Evolutionary conservation across 2,329 filamentous ascomycete genomes (phyloP), one percentile per base, ranked within the genome.

Genomic region (Meredithiella fracta): DNA sequence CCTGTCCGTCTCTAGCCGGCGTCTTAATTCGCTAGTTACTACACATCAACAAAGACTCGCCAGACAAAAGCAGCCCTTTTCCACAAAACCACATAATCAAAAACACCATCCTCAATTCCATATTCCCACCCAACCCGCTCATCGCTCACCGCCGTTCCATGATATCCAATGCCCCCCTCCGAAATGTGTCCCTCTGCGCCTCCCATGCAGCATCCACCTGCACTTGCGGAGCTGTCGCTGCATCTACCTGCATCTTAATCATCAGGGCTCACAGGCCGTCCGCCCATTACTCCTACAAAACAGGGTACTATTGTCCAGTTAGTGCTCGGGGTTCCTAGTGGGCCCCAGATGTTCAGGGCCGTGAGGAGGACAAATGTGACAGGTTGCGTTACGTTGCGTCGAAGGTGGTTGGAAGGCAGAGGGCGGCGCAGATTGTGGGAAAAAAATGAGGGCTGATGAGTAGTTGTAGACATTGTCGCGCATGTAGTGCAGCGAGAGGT

Each of bases 351-450:
- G 5, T 34, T 11, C 29, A 34, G 38, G 38, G 38, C 38, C 38
- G 23, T 22, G 22, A 49, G 44, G 44, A 22, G 15, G 25, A 4
- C 29, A 34, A 49, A 49, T 49, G 25, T 49, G 44, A 49, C 23
- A 23, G 17, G 44, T 49, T 49, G 44, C 44, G 44, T 49, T 49
- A 49, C 44, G 9, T 49, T 49, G 44, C 44, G 44, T 49, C 44
- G 44, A 49, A 49, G 44, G 23, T 49, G 44, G 15, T 26, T 49
- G 44, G 44, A 49, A 49, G 17, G 29, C 11, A 34, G 29, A 34
- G 44, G 44, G 44, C 22, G 44, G 22, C n/a, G 17, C 22, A 25
- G 44, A 49, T 22, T 49, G 23, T 25, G 23, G 44, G 25, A 49
- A 49, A 8, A 49, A 17, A 22, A 22, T 26, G 44, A 49, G 11